Conservation (phyloP, 352 stramenopile species). For the Nothophytophthora sp. region DNA sequence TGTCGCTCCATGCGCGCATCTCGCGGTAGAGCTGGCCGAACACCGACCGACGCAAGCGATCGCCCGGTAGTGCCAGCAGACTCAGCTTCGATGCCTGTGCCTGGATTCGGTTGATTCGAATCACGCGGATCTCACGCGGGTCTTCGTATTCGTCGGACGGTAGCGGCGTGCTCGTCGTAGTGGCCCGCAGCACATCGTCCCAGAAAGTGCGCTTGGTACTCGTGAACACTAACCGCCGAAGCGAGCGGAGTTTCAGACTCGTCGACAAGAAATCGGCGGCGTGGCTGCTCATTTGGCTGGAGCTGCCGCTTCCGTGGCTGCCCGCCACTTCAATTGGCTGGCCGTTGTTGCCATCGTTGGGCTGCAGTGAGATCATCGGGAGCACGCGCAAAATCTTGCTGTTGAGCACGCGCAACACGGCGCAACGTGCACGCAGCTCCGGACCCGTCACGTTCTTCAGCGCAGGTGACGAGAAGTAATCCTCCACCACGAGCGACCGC, state of each 20-base stretch:
- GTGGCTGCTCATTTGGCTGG: conserved; percentile 8
- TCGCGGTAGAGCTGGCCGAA: conserved; percentile 98
- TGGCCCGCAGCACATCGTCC: conserved; percentile 93
- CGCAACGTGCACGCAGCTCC: conserved; percentile 88
- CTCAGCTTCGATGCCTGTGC: conserved; percentile 89
- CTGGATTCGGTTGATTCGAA: conserved; percentile 98
- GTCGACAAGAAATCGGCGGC: conserved; percentile 66
- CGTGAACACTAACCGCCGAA: conserved; percentile 87
- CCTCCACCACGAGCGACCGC: conserved; percentile 54
- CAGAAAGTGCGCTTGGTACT: conserved; percentile 95
- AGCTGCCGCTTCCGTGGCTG: conserved; percentile 1
- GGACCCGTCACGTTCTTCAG: conserved; percentile 61
- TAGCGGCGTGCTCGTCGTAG: conserved; percentile 95
- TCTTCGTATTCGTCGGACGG: conserved; percentile 99
- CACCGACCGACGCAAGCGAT: conserved; percentile 92
- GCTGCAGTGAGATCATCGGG: conserved; percentile 79
- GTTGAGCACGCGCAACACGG: conserved; percentile 93
- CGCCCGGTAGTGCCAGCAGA: conserved; percentile 82
- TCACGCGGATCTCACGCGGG: conserved; percentile 96
- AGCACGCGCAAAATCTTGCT: conserved; percentile 88
- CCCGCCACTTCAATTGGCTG: conserved; percentile 57
- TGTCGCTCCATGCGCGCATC: conserved; percentile 94
- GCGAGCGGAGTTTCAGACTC: conserved; percentile 69
- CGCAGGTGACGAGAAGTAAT: conserved; percentile 73
- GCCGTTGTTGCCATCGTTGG: conserved; percentile 39